phyloP scores from a whole-genome alignment of 257 asterid genomes.

The Salvia splendens region DNA sequence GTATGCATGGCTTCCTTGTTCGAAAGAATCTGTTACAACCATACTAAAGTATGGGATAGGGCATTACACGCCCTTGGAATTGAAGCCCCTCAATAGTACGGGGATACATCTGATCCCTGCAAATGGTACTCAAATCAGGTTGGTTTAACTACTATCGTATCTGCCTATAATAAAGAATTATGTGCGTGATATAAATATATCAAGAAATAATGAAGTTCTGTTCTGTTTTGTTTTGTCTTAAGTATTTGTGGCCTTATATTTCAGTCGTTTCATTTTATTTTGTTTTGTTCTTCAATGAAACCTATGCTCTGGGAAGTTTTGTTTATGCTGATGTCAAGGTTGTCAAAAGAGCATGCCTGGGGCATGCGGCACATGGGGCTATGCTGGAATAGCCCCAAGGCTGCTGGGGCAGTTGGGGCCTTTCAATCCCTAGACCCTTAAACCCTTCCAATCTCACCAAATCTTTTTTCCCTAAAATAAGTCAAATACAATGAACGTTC shows the following conservation, averaged over 20 bases:
- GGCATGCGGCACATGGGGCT: too few relatives aligned
- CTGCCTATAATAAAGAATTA: background rate
- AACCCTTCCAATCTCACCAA: too few relatives aligned
- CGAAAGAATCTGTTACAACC: conserved; percentile 46
- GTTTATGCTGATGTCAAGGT: background rate
- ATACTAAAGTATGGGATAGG: conserved; percentile 69
- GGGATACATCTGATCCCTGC: conserved; percentile 81
- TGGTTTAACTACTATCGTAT: conserved; percentile 29
- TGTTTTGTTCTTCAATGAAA: background rate
- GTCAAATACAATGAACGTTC: too few relatives aligned
- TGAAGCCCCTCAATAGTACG: conserved; percentile 45
- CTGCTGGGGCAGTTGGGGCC: too few relatives aligned
- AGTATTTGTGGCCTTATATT: background rate
- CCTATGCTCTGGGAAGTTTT: background rate
- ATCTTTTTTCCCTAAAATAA: too few relatives aligned
- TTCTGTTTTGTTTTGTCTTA: background rate
- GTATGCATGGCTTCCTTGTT: conserved; percentile 91
- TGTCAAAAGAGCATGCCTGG: too few relatives aligned
- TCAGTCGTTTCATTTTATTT: background rate
- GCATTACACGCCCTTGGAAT: conserved; percentile 39
- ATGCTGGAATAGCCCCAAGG: too few relatives aligned
- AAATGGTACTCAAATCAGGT: conserved; percentile 74
- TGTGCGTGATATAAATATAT: conserved; percentile 16
- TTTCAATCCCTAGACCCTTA: too few relatives aligned
- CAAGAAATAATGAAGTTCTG: background rate